Evolutionary conservation across 148 eudicot genomes (phyloP), one percentile per base, ranked within the genome.

Genomic region (Fallopia convolvulus): DNA sequence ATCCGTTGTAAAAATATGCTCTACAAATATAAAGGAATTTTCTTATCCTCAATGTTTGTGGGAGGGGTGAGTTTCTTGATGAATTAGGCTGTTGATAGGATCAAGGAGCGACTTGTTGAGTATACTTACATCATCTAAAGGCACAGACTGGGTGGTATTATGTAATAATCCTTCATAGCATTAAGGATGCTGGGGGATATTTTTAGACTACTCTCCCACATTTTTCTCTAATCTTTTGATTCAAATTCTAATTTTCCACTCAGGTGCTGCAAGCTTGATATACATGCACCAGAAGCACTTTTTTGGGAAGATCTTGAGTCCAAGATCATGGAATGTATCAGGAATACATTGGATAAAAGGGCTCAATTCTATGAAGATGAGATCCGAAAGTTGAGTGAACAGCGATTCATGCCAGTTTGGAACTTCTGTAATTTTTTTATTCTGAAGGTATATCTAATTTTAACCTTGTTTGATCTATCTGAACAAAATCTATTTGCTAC

Each of bases 321-420:
- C 26, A 95, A 95, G 82, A 83, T 90, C 65, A 87, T 87, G 90
- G 99, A 95, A 79, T 92, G 97, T 77, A 82, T 92, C 50, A 87
- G 91, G 76, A 95, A 91, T 84, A 92, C 97, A 40, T 85, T 95
- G 78, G 99, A 95, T 82, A 89, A 89, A 79, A 90, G 99, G 21
- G 88, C 91, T 71, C 99, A 95, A 73, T 95, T 95, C 85, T 95
- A 95, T 70, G 99, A 95, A 84, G 99, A 95, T 63, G 99, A 95
- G 88, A 87, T 92, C 75, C 92, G 97, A 78, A 95, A 91, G 92
- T 95, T 95, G 83, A 95, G 97, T 77, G 99, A 95, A 81, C 97
- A 92, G 75, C 91, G 99, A 40, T 88, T 90, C 80, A 88, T 91
- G 99, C 99, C 99, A 77, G 83, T 95, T 75, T 95, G 99, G 99